Conservation (phyloP, 2,329 filamentous ascomycete species). For the Metarhizium brunneum region DNA sequence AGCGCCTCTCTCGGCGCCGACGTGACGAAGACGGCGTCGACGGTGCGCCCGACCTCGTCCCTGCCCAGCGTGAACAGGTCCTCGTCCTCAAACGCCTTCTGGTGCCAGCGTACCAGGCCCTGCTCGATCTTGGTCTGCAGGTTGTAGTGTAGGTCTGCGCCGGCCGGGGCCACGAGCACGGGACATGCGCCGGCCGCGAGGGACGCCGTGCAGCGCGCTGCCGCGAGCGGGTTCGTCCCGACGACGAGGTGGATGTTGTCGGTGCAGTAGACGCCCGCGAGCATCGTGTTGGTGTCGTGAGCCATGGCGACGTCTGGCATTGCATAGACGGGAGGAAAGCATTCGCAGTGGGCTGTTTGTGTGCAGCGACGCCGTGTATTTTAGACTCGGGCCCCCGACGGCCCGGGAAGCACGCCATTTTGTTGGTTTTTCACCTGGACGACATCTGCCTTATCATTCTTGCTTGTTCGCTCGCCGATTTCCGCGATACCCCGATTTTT, state of each 20-base stretch:
- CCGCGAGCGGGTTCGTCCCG: conserved; percentile 80
- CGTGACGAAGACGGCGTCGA: conserved; percentile 91
- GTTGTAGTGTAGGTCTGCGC: conserved; percentile 47
- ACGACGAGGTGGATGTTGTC: conserved; percentile 74
- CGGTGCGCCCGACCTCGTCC: conserved; percentile 64
- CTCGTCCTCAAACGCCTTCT: conserved; percentile 55
- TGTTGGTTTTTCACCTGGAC: too few relatives aligned
- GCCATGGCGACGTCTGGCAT: conserved; percentile 10
- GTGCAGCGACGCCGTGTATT: too few relatives aligned
- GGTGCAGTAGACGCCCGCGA: conserved; percentile 63
- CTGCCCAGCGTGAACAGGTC: conserved; percentile 74
- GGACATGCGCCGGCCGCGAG: conserved; percentile 74
- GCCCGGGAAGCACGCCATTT: too few relatives aligned
- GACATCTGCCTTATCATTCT: not conserved
- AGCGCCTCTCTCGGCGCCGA: conserved; percentile 34
- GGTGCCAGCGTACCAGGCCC: conserved; percentile 56
- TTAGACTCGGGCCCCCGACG: too few relatives aligned
- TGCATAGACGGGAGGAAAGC: too few relatives aligned
- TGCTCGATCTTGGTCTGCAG: conserved; percentile 56
- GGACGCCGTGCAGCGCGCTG: conserved; percentile 69
- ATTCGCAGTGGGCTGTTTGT: too few relatives aligned
- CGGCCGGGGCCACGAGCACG: conserved; percentile 64
- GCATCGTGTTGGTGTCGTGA: conserved; percentile 28
- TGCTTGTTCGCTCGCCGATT: not conserved
- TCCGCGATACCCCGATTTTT: conserved; percentile 3